Evolutionary conservation across 1,284 basidiomycete genomes (phyloP), one percentile per base, ranked within the genome.

Genomic region (Rhodotorula sp.): DNA sequence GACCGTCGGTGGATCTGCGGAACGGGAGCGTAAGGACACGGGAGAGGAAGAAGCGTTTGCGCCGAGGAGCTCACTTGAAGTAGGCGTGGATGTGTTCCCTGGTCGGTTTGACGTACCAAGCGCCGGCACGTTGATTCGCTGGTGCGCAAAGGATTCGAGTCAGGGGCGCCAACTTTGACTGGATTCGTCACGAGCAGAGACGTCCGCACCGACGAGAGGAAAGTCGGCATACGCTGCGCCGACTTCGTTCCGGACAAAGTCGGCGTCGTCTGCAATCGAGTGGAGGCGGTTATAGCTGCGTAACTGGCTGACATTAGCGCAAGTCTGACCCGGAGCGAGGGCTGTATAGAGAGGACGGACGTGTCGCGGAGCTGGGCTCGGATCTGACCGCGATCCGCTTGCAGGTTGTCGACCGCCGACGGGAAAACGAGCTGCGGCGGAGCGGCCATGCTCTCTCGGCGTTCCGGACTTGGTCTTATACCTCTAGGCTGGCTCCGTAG

Each of bases 111-210:
- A 90, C 88, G 80, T 97, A 98, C 95, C 95, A 98, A 7, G 90
- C 90, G 1, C 95, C 95, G 77, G 94, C 97, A 28, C 95, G 86
- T 77, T 95, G 85, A 80, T 98, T 98, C 4, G 94, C 93, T 90
- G 78, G 59, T 52, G 64, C 64, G 7, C 3, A 26, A 28, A 28
- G 28, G 26, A 28, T 31, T 21, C 26, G 54, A 50, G 19, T 23
- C 49, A 23, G 2, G 16, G n/a, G 66, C 43, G 60, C 69, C 48
- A 72, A 57, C 14, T 14, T 2, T 1, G 23, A n/a, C 31, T 21
- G 60, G 28, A 38, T 56, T 61, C 38, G 34, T 52, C n/a, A 21
- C 6, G 26, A 47, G 83, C 34, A 34, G 34, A 34, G 38, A 14
- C 38, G 38, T 2, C 14, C 87, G 64, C 76, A 91, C 90, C 86